phyloP scores from a whole-genome alignment of 2,329 filamentous ascomycete species.

The Amauroascus verrucosus region DNA sequence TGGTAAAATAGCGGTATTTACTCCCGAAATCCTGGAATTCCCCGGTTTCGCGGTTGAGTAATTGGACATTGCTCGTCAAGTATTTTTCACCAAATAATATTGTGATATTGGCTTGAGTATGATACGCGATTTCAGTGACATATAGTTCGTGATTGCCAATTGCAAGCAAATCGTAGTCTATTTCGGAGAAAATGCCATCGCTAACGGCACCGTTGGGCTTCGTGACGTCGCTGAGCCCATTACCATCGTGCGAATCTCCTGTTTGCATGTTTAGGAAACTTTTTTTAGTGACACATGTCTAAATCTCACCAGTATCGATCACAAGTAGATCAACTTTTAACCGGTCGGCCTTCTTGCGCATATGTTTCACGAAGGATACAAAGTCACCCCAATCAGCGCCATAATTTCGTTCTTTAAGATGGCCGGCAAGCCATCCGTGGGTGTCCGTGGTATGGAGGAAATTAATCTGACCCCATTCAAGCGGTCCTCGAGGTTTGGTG shows the following conservation, averaged over 20 bases:
- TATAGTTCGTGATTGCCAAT: slow-evolving; percentile 59
- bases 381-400: slow-evolving; percentile 98
- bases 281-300: slow-evolving; percentile 30
- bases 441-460: slow-evolving; percentile 92
- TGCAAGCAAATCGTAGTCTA: slow-evolving; percentile 46
- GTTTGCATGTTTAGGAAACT: neutral
- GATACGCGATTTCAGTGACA: slow-evolving; percentile 50
- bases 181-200: slow-evolving; percentile 43
- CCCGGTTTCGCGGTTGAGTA: slow-evolving; percentile 36
- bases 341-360: slow-evolving; percentile 67
- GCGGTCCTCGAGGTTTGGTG: slow-evolving; percentile 16
- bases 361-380: slow-evolving; percentile 77
- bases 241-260: slow-evolving; percentile 56
- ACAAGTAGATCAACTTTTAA: slow-evolving; percentile 79
- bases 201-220: slow-evolving; percentile 47
- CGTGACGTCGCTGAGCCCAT: slow-evolving; percentile 53
- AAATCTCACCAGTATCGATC: slow-evolving; percentile 77
- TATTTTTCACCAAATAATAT: slow-evolving; percentile 48
- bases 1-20: slow-evolving; percentile 43
- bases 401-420: slow-evolving; percentile 79
- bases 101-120: slow-evolving; percentile 51
- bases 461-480: slow-evolving; percentile 79
- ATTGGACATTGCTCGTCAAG: slow-evolving; percentile 45
- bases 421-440: slow-evolving; percentile 91
- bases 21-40: slow-evolving; percentile 39